phyloP scores from a whole-genome alignment of 2,329 filamentous ascomycete genomes.

The Fusarium cyanostomum region DNA sequence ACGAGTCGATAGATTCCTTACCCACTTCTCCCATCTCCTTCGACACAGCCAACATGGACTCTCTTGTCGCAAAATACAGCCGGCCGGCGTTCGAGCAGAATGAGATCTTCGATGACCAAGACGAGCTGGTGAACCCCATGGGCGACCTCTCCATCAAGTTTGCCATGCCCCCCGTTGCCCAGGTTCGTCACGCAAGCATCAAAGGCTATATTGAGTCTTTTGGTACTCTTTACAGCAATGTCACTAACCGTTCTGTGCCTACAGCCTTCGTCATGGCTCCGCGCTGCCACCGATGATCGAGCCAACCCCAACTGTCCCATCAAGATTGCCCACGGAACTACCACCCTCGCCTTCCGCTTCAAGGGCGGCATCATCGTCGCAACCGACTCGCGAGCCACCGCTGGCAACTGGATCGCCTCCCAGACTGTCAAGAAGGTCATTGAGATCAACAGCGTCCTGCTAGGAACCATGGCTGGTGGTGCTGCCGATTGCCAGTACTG shows the following conservation, averaged over 20 bases:
- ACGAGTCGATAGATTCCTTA: slow-evolving; percentile 14
- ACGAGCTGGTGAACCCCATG: slow-evolving; percentile 76
- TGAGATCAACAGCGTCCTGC: slow-evolving; percentile 92
- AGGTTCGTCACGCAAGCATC: slow-evolving; percentile 65
- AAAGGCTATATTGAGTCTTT: neutral
- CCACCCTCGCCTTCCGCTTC: slow-evolving; percentile 97
- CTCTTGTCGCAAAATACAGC: slow-evolving; percentile 92
- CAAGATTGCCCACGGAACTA: slow-evolving; percentile 99
- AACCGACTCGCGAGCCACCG: slow-evolving; percentile 95
- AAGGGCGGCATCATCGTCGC: slow-evolving; percentile 98
- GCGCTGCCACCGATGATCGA: slow-evolving; percentile 95
- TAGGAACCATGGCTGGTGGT: slow-evolving; percentile 98
- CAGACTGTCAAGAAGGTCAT: slow-evolving; percentile 99
- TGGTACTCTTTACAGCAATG: neutral
- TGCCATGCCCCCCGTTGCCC: slow-evolving; percentile 89
- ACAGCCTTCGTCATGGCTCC: slow-evolving; percentile 92
- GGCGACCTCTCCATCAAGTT: slow-evolving; percentile 91
- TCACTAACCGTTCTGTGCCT: slow-evolving; percentile 8
- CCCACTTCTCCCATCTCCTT: neutral
- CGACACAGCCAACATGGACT: slow-evolving; percentile 73
- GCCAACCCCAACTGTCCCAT: slow-evolving; percentile 97
- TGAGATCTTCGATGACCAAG: slow-evolving; percentile 76
- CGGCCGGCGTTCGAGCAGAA: slow-evolving; percentile 76
- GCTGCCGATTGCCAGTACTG: slow-evolving; percentile 99
- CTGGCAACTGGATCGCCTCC: slow-evolving; percentile 98